Percentiles rank a stretch among this genome's conserved stretches.
Conservation (phyloP, 1,139 yeast species). For the Lodderomyces margitis region DNA sequence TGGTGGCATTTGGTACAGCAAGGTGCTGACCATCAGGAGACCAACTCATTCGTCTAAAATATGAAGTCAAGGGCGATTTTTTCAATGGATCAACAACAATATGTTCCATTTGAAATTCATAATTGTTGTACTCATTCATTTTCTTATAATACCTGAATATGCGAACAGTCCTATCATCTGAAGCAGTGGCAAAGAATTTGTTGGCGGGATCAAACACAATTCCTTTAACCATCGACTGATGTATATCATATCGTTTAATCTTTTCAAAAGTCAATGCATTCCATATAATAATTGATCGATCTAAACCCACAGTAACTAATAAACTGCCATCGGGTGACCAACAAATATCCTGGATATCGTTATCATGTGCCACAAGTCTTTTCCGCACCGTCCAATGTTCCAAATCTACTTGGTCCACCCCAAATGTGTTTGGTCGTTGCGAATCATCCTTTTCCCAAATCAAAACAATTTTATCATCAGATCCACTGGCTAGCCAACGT, state of each 20-base stretch:
- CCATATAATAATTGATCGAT: slow-evolving; percentile 90
- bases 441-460: slow-evolving; percentile 82
- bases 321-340: slow-evolving; percentile 96
- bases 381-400: slow-evolving; percentile 95
- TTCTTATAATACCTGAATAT: slow-evolving; percentile 79
- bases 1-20: slow-evolving; percentile 95
- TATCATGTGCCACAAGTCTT: slow-evolving; percentile 92
- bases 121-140: slow-evolving; percentile 58
- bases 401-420: slow-evolving; percentile 58
- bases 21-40: slow-evolving; percentile 97
- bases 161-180: slow-evolving; percentile 90
- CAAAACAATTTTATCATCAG: slow-evolving; percentile 87
- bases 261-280: slow-evolving; percentile 89
- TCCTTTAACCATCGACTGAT: slow-evolving; percentile 94
- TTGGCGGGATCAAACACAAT: slow-evolving; percentile 97
- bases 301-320: slow-evolving; percentile 90
- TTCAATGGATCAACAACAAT: slow-evolving; percentile 80
- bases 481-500: slow-evolving; percentile 85
- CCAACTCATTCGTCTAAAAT: slow-evolving; percentile 92
- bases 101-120: slow-evolving; percentile 83
- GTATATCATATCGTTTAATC: slow-evolving; percentile 84
- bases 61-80: slow-evolving; percentile 88
- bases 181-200: slow-evolving; percentile 93
- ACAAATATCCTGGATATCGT: slow-evolving; percentile 94
- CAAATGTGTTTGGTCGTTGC: slow-evolving; percentile 40